Conservation (phyloP, 345 rosid species). For the Hibiscus tridactylites region DNA sequence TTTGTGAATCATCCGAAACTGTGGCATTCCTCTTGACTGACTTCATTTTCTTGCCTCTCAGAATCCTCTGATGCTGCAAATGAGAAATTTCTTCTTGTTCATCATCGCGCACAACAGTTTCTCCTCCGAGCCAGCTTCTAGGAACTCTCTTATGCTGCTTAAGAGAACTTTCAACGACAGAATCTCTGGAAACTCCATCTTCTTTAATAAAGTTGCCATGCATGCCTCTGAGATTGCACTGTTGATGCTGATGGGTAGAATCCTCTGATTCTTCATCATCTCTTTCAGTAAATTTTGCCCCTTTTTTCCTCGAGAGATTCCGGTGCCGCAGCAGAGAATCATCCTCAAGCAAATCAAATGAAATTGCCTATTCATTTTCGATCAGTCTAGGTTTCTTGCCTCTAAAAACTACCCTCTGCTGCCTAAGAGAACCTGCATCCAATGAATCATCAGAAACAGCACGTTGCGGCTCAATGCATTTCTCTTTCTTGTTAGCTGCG, state of each 20-base stretch:
- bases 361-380: conserved; percentile 27
- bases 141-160: too few relatives aligned
- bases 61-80: too few relatives aligned
- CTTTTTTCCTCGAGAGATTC: conserved; percentile 38
- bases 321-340: conserved; percentile 27
- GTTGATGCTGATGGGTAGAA: not conserved
- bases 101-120: too few relatives aligned
- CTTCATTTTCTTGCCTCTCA: too few relatives aligned
- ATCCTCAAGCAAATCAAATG: conserved; percentile 24
- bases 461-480: conserved; percentile 30
- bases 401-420: conserved; percentile 25
- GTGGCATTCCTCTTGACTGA: too few relatives aligned
- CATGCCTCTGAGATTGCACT: too few relatives aligned
- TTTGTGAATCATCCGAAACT: too few relatives aligned
- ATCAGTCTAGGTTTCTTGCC: conserved; percentile 33
- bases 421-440: conserved; percentile 36
- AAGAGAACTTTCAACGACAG: too few relatives aligned
- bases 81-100: too few relatives aligned
- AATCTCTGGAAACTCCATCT: too few relatives aligned
- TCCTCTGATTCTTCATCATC: conserved; percentile 35
- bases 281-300: conserved; percentile 23
- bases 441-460: conserved; percentile 51
- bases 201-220: too few relatives aligned
- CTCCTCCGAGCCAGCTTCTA: too few relatives aligned
- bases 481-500: conserved; percentile 38